phyloP scores from a whole-genome alignment of 2,329 filamentous ascomycete species.

The Pezicula carpinea region DNA sequence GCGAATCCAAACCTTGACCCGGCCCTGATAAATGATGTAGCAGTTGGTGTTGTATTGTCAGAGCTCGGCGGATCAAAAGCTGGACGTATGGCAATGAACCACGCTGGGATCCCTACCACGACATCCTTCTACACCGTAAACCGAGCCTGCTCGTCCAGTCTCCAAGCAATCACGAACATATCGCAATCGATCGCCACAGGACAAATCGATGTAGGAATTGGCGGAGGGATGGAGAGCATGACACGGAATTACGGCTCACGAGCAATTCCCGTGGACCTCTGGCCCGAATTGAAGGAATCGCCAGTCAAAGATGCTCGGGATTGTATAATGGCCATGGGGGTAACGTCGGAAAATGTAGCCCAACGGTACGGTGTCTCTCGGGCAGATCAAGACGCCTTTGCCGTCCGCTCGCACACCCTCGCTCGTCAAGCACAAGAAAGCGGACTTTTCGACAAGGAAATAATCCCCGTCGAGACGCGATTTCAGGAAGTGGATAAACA shows the following conservation, averaged over 20 bases:
- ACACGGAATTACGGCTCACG: constrained; percentile 80
- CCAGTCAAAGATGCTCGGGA: constrained; percentile 67
- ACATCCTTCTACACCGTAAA: constrained; percentile 85
- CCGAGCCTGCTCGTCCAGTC: constrained; percentile 74
- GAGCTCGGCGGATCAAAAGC: constrained; percentile 90
- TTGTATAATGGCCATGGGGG: constrained; percentile 91
- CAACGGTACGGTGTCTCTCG: constrained; percentile 67
- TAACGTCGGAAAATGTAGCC: constrained; percentile 87
- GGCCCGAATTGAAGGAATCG: constrained; percentile 66
- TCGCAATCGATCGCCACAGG: constrained; percentile 73
- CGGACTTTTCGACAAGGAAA: constrained; percentile 73
- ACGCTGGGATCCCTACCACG: constrained; percentile 68
- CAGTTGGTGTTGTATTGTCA: constrained; percentile 82
- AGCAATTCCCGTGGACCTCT: constrained; percentile 80
- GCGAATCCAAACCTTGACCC: constrained; percentile 70
- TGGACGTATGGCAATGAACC: constrained; percentile 83
- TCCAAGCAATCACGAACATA: constrained; percentile 72
- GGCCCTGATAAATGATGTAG: constrained; percentile 69
- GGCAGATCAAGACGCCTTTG: constrained; percentile 78
- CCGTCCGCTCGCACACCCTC: constrained; percentile 67
- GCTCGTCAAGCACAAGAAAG: constrained; percentile 65
- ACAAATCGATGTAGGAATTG: constrained; percentile 69
- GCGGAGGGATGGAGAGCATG: constrained; percentile 95
- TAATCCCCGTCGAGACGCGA: constrained; percentile 71
- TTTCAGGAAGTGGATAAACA: constrained; percentile 61